A percentile compares a stretch with the other conserved stretches of the same genome.
These are phyloP conservation scores for Lachancea cidri DNA, from an alignment of 805 yeast species.

Conservation along the genomic window DNA sequence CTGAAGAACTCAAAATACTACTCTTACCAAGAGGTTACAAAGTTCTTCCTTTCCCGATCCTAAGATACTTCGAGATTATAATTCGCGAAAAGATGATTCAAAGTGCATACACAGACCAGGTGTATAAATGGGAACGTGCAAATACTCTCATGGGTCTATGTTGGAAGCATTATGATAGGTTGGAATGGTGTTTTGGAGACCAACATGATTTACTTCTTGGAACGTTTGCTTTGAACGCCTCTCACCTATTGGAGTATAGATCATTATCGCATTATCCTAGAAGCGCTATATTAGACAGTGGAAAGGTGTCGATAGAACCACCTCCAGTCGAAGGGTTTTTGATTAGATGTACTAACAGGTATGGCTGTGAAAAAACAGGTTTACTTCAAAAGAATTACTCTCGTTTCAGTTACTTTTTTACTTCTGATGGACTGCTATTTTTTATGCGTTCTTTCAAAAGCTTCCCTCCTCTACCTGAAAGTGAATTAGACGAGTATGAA, in stretches of 20 bases:
- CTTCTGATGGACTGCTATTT: slow-evolving; percentile 58
- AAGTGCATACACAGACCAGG: slow-evolving; percentile 24
- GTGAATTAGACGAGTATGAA: slow-evolving; percentile 13
- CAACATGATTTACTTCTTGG: slow-evolving; percentile 39
- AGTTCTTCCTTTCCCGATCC: slow-evolving; percentile 20
- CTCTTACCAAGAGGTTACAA: slow-evolving; percentile 19
- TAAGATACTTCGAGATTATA: slow-evolving; percentile 20
- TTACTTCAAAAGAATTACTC: slow-evolving; percentile 39
- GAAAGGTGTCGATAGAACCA: slow-evolving; percentile 47
- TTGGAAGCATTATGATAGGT: slow-evolving; percentile 65
- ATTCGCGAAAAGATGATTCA: slow-evolving; percentile 34
- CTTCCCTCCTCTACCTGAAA: slow-evolving; percentile 53
- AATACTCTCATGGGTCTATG: slow-evolving; percentile 45
- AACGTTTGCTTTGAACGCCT: slow-evolving; percentile 38
- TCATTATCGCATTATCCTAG: slow-evolving; percentile 39
- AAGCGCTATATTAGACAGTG: slow-evolving; percentile 17
- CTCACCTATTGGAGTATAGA: slow-evolving; percentile 60
- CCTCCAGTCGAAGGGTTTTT: slow-evolving; percentile 78
- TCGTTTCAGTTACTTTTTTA: slow-evolving; percentile 56
- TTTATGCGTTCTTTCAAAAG: slow-evolving; percentile 51
- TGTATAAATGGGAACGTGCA: slow-evolving; percentile 21
- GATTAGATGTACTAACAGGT: slow-evolving; percentile 46
- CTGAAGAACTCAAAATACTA: slow-evolving; percentile 12
- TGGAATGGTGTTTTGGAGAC: slow-evolving; percentile 61
- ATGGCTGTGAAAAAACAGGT: slow-evolving; percentile 37